phyloP scores from a whole-genome alignment of 345 rosid species.

The Raphanus sativus region DNA sequence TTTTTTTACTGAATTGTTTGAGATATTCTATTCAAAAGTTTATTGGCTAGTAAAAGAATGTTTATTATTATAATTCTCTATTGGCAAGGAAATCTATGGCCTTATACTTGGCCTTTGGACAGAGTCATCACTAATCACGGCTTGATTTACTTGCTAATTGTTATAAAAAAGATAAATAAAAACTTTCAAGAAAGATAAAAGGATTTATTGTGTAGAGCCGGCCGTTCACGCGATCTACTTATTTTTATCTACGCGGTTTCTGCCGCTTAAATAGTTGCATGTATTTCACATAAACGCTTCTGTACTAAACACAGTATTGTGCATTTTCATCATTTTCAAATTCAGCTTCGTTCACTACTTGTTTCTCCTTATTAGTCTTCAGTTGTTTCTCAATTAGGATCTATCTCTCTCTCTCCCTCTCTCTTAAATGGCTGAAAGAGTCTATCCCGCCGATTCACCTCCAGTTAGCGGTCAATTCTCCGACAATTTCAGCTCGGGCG shows the following conservation, averaged over 20 bases:
- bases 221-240: constrained; percentile 11
- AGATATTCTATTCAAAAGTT: not conserved
- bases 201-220: not conserved
- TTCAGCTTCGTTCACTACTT: not conserved
- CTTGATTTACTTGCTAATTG: constrained; percentile 15
- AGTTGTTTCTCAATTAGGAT: not conserved
- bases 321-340: not conserved
- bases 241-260: constrained; percentile 12
- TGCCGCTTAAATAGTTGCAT: constrained; percentile 5
- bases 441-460: constrained; percentile 39
- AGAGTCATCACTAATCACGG: constrained; percentile 25
- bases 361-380: not conserved
- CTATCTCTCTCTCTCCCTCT: not conserved
- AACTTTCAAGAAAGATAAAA: no score
- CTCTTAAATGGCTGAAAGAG: constrained; percentile 39
- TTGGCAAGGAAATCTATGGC: not conserved
- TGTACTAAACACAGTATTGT: not conserved
- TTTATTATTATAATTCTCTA: not conserved
- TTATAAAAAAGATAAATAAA: not conserved
- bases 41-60: not conserved
- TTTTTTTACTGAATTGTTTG: not conserved
- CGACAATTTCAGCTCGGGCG: constrained; percentile 42
- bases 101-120: not conserved
- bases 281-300: constrained; percentile 8
- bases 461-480: constrained; percentile 37